phyloP scores from a whole-genome alignment of 2,329 filamentous ascomycete genomes.

The Botryotinia globosa region DNA sequence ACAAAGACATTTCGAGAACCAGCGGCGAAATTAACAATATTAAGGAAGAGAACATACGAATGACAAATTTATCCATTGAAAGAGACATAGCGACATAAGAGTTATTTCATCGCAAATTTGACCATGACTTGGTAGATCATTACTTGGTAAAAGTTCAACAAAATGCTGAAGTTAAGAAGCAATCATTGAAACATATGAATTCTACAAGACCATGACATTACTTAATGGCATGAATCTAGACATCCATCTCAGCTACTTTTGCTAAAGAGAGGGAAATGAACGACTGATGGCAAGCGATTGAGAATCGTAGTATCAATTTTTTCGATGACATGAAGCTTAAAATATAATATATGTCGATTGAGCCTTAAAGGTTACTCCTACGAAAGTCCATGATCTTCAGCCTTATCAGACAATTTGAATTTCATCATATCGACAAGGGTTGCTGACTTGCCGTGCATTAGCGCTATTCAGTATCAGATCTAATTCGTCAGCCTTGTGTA shows the following conservation, averaged over 20 bases:
- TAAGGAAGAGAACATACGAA: not conserved
- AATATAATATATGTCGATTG: not conserved
- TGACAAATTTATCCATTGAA: not conserved
- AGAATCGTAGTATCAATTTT: not conserved
- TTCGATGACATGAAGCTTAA: not conserved
- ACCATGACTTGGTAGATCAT: not conserved
- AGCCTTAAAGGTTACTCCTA: not conserved
- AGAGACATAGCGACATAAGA: not conserved
- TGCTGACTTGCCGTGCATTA: not conserved
- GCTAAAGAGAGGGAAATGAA: not conserved
- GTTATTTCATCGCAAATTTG: not conserved
- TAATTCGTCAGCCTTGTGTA: constrained; percentile 9
- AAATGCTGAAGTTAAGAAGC: not conserved
- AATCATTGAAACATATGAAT: not conserved
- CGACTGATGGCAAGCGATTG: not conserved
- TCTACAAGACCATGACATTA: not conserved
- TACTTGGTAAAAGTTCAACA: not conserved
- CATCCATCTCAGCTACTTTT: not conserved
- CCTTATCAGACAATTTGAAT: not conserved
- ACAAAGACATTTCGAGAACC: constrained; percentile 4
- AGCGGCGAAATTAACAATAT: not conserved
- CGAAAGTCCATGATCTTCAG: not conserved
- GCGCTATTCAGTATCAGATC: not conserved
- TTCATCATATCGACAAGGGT: not conserved
- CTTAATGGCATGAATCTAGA: not conserved